Percentiles rank a stretch among this genome's conserved stretches.
Conservation (phyloP, 2,329 filamentous ascomycete genomes). For the Colletotrichum orchidophilum region DNA sequence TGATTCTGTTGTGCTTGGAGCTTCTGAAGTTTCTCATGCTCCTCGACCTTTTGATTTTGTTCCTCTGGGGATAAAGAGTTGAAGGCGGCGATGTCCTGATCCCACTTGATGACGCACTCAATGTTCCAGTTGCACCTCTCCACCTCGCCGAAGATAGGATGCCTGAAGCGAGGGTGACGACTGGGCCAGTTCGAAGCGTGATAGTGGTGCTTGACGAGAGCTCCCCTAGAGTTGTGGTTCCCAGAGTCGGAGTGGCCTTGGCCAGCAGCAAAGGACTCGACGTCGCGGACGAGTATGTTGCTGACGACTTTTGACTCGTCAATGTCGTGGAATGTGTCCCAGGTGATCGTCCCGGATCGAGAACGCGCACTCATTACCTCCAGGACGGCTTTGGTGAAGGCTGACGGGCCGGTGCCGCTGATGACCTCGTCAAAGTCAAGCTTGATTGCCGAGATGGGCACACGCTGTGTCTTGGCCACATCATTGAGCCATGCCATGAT, state of each 20-base stretch:
- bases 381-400: slow-evolving; percentile 73
- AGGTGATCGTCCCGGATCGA: slow-evolving; percentile 53
- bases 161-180: slow-evolving; percentile 71
- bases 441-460: slow-evolving; percentile 67
- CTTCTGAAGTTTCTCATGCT: slow-evolving; percentile 39
- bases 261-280: slow-evolving; percentile 77
- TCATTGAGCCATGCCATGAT: slow-evolving; percentile 73
- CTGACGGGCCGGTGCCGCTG: slow-evolving; percentile 76
- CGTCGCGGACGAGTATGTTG: slow-evolving; percentile 72
- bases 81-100: slow-evolving; percentile 70
- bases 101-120: slow-evolving; percentile 73
- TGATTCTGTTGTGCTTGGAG: slow-evolving; percentile 38
- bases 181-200: slow-evolving; percentile 79
- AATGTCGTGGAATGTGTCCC: slow-evolving; percentile 73
- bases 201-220: slow-evolving; percentile 78
- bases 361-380: slow-evolving; percentile 64
- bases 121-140: slow-evolving; percentile 76
- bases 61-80: slow-evolving; percentile 67
- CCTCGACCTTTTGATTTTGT: slow-evolving; percentile 59
- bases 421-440: slow-evolving; percentile 79
- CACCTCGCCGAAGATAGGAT: slow-evolving; percentile 75
- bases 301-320: slow-evolving; percentile 72
- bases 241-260: slow-evolving; percentile 79
- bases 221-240: slow-evolving; percentile 72
- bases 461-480: slow-evolving; percentile 66